Conservation (phyloP, 2,329 filamentous ascomycete genomes). For the Cladosporium colombiae region DNA sequence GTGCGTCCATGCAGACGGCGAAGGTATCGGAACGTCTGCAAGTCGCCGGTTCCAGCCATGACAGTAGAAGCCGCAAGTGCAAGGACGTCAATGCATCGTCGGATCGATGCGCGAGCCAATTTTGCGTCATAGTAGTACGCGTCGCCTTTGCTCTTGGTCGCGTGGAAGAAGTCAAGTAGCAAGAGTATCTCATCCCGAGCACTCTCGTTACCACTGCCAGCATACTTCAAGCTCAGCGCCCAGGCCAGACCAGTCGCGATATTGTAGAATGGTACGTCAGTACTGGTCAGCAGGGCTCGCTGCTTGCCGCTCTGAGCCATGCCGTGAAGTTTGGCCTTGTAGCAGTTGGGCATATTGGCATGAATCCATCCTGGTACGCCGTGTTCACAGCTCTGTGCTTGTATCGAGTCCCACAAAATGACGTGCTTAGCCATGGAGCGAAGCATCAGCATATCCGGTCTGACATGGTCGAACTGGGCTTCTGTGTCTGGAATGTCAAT, state of each 20-base stretch:
- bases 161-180: constrained; percentile 65
- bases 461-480: constrained; percentile 91
- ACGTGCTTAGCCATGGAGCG: constrained; percentile 86
- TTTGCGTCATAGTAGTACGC: constrained; percentile 73
- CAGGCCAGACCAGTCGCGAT: constrained; percentile 89
- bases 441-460: constrained; percentile 87
- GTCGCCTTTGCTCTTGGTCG: constrained; percentile 26
- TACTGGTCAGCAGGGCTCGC: constrained; percentile 61
- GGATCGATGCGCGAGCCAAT: constrained; percentile 76
- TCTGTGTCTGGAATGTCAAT: constrained; percentile 89
- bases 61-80: constrained; percentile 81
- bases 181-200: constrained; percentile 80
- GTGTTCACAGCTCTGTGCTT: constrained; percentile 46
- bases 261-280: constrained; percentile 89
- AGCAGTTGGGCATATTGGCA: constrained; percentile 69
- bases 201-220: constrained; percentile 55
- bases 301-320: constrained; percentile 44
- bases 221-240: constrained; percentile 51
- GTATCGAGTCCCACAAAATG: constrained; percentile 87
- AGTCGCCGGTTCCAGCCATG: constrained; percentile 94
- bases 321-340: constrained; percentile 57
- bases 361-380: constrained; percentile 68
- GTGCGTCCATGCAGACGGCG: constrained; percentile 85
- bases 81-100: constrained; percentile 88
- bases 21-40: constrained; percentile 79